Conservation (phyloP, 177 flowering plant genomes). For the Telopea speciosissima region DNA sequence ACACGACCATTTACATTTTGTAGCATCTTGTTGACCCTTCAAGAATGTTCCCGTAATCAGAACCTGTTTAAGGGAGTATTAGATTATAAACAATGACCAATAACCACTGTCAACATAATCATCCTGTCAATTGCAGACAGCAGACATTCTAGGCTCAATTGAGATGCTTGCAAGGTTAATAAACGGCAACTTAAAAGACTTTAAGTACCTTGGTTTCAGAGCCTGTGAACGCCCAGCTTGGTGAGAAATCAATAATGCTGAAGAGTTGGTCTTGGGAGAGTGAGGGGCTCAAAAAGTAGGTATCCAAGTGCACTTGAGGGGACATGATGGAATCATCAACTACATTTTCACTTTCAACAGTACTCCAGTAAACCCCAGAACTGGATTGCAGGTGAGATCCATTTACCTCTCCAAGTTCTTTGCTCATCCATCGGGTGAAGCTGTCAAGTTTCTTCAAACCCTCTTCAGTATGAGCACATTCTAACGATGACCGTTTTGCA, state of each 20-base stretch:
- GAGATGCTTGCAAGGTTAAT: background rate
- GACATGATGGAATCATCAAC: constrained; percentile 40
- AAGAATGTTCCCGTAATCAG: constrained; percentile 69
- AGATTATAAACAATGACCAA: constrained; percentile 1
- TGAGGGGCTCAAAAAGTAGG: constrained; percentile 54
- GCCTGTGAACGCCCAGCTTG: constrained; percentile 74
- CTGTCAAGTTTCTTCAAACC: constrained; percentile 78
- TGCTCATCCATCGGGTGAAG: constrained; percentile 82
- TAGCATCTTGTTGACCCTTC: constrained; percentile 34
- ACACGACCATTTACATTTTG: constrained; percentile 66
- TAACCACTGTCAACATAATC: constrained; percentile 2
- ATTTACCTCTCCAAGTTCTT: constrained; percentile 81
- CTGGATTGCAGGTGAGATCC: constrained; percentile 44
- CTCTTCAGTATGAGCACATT: constrained; percentile 29
- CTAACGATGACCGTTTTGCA: constrained; percentile 28
- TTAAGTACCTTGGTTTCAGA: constrained; percentile 60
- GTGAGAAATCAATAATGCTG: constrained; percentile 83
- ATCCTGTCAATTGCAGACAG: background rate
- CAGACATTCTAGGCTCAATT: background rate
- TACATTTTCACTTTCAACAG: constrained; percentile 45
- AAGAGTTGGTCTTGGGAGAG: constrained; percentile 86
- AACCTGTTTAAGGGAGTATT: constrained; percentile 38
- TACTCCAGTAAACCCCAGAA: constrained; percentile 49
- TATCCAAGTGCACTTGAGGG: constrained; percentile 34
- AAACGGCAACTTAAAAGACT: background rate